Evolutionary conservation across 1,284 basidiomycete species (phyloP).

Genomic region (Fomitopsis pinicola): DNA sequence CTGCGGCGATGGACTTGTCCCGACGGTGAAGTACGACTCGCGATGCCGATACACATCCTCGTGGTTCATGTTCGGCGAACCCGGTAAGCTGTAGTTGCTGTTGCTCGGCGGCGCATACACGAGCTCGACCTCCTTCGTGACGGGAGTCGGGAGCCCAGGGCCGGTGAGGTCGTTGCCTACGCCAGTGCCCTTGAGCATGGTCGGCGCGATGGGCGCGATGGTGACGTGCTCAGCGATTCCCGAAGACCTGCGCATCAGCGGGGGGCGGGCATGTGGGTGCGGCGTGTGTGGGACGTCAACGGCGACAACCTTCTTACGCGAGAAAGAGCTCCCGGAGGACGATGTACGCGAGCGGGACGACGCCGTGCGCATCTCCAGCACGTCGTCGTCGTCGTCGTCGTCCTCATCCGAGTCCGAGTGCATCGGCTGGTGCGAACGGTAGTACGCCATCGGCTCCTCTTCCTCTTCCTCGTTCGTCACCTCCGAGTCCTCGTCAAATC

Average conservation of each 20-base stretch:
- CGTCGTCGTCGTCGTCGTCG: slow-evolving; percentile 60
- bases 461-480: slow-evolving; percentile 34
- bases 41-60: slow-evolving; percentile 30
- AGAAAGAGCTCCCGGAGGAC: slow-evolving; percentile 32
- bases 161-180: slow-evolving; percentile 38
- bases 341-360: slow-evolving; percentile 34
- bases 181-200: slow-evolving; percentile 80
- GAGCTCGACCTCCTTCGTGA: slow-evolving; percentile 44
- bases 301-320: slow-evolving; percentile 5
- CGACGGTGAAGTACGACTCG: slow-evolving; percentile 32
- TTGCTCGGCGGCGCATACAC: slow-evolving; percentile 70
- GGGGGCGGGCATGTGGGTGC: slow-evolving; percentile 21
- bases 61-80: slow-evolving; percentile 21
- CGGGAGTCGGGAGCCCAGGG: slow-evolving; percentile 21
- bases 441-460: slow-evolving; percentile 23
- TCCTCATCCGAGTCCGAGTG: slow-evolving; percentile 37
- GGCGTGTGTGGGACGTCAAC: slow-evolving; percentile 12
- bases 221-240: slow-evolving; percentile 66
- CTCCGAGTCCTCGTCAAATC: slow-evolving; percentile 66
- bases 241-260: slow-evolving; percentile 33
- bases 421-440: slow-evolving; percentile 29
- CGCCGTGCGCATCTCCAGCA: slow-evolving; percentile 58
- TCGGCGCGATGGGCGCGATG: slow-evolving; percentile 93
- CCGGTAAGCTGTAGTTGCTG: slow-evolving; percentile 38
- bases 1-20: slow-evolving; percentile 16